Percentiles rank a stretch among this genome's conserved stretches.
phyloP scores from a whole-genome alignment of 129 eudicot species.

The Flaveria robusta region DNA sequence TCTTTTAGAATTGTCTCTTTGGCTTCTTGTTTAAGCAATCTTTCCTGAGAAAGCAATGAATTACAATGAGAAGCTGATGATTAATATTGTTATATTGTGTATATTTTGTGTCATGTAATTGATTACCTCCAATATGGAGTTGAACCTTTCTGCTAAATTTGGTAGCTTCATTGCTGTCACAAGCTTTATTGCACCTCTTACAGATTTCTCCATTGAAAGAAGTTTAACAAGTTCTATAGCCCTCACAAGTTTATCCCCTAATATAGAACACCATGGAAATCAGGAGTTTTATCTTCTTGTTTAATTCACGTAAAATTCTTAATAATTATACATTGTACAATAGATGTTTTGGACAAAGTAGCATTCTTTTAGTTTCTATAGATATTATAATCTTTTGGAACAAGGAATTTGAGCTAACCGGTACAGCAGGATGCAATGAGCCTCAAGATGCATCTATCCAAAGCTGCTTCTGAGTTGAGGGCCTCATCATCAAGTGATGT shows the following conservation, averaged over 20 bases:
- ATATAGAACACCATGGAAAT: conserved; percentile 16
- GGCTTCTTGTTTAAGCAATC: conserved; percentile 55
- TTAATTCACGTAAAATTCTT: not conserved
- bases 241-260: conserved; percentile 95
- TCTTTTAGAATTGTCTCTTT: conserved; percentile 29
- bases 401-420: conserved; percentile 43
- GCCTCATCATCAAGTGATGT: conserved; percentile 81
- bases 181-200: conserved; percentile 90
- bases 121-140: conserved; percentile 75
- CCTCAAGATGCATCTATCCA: conserved; percentile 97
- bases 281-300: conserved; percentile 6
- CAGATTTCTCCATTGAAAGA: conserved; percentile 86
- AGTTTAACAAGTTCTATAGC: conserved; percentile 92
- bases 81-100: not conserved
- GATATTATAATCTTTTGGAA: not conserved
- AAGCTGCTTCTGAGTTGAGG: conserved; percentile 70
- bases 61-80: not conserved
- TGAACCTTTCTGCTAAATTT: conserved; percentile 86
- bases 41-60: conserved; percentile 55
- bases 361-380: not conserved
- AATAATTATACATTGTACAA: not conserved
- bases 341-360: not conserved
- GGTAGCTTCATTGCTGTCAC: conserved; percentile 91
- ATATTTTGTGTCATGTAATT: not conserved
- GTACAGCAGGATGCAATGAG: conserved; percentile 96